Evolutionary conservation across 805 yeast species (phyloP).

Genomic region (Debaryomyces hansenii): DNA sequence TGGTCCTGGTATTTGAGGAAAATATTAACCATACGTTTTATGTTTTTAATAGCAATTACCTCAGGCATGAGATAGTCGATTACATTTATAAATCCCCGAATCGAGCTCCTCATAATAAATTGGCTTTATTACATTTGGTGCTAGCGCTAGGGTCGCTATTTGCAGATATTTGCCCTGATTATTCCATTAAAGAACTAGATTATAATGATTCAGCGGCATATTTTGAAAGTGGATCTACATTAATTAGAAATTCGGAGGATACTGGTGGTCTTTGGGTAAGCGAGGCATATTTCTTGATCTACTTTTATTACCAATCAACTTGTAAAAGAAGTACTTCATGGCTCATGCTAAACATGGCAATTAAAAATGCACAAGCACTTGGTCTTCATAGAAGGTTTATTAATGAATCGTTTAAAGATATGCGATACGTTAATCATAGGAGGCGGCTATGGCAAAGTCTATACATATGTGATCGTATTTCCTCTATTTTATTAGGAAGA

Average conservation of each 20-base stretch:
- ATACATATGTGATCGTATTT: constrained; percentile 33
- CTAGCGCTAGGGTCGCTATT: constrained; percentile 43
- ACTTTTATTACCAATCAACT: constrained; percentile 40
- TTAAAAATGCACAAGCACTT: constrained; percentile 42
- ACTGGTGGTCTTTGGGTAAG: constrained; percentile 44
- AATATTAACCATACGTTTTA: constrained; percentile 42
- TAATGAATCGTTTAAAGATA: constrained; percentile 35
- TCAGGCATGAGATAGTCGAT: constrained; percentile 25
- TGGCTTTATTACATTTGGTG: constrained; percentile 37
- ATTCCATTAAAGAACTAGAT: background rate
- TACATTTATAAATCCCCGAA: constrained; percentile 30
- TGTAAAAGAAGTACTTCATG: constrained; percentile 44
- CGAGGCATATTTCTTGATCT: constrained; percentile 38
- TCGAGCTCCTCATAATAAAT: constrained; percentile 18
- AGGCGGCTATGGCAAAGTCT: constrained; percentile 32
- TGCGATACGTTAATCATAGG: constrained; percentile 24
- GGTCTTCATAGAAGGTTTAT: constrained; percentile 41
- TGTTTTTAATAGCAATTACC: constrained; percentile 34
- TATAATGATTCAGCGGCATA: constrained; percentile 29
- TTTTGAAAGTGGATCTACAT: constrained; percentile 33
- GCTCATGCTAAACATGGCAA: constrained; percentile 42
- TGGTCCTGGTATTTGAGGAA: constrained; percentile 27
- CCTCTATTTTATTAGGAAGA: constrained; percentile 36
- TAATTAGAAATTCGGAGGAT: constrained; percentile 31
- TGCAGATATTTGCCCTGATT: constrained; percentile 24